A percentile compares a stretch with the other conserved stretches of the same genome.
phyloP scores from a whole-genome alignment of 495 filamentous ascomycete species.

The Apiosordaria backusii region DNA sequence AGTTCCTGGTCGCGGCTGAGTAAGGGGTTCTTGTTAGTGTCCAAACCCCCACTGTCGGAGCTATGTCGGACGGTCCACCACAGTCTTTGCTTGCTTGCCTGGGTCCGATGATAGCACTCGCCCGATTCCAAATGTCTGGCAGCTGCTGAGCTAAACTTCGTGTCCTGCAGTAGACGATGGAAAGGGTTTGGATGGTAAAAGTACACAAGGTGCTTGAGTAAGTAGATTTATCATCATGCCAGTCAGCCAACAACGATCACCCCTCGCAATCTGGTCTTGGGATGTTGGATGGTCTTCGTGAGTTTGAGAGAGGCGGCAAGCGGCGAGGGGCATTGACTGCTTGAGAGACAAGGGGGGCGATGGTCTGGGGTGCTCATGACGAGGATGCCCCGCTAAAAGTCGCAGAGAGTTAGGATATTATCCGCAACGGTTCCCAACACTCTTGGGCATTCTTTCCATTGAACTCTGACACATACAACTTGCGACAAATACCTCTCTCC shows the following conservation, averaged over 20 bases:
- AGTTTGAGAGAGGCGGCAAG: conserved; percentile 1
- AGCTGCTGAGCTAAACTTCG: neutral
- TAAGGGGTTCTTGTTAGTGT: conserved; percentile 10
- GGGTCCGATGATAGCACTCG: neutral
- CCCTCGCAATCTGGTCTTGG: neutral
- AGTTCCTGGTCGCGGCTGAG: conserved; percentile 14
- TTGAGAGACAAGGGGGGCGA: neutral
- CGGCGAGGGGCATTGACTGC: conserved; percentile 6
- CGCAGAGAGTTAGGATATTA: conserved; percentile 10
- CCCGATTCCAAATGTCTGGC: neutral
- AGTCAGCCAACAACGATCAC: neutral
- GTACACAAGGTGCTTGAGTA: neutral
- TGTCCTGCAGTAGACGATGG: neutral
- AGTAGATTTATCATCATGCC: neutral
- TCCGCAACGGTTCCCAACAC: conserved; percentile 10
- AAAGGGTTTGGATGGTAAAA: neutral
- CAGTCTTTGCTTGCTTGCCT: too few relatives aligned
- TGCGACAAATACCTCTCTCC: neutral
- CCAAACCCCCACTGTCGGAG: conserved; percentile 6
- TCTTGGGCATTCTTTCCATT: conserved; percentile 5
- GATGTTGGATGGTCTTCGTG: neutral
- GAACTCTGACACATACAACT: neutral
- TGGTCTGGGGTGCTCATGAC: conserved; percentile 4
- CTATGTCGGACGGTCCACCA: conserved; percentile 5
- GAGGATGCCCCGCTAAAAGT: conserved; percentile 12